Percentiles rank a stretch among this genome's conserved stretches.
These are phyloP conservation scores for Erodium texanum DNA, from an alignment of 441 rosid genomes.

Conservation along the genomic window DNA sequence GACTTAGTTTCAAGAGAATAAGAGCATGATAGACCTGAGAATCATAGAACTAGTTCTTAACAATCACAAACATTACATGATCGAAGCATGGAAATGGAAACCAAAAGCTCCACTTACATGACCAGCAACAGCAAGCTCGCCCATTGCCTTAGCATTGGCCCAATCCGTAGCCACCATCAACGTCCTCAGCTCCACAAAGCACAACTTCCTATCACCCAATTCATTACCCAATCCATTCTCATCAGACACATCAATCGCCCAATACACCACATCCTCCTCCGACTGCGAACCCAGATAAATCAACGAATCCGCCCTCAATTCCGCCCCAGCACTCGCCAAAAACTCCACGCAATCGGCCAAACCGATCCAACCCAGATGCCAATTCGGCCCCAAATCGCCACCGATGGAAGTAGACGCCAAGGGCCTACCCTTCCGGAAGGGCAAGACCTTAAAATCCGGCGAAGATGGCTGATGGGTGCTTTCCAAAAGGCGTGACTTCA, in stretches of 20 bases:
- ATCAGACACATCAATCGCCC: constrained; percentile 66
- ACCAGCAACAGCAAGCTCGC: constrained; percentile 89
- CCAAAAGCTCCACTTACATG: constrained; percentile 45
- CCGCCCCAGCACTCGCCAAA: constrained; percentile 22
- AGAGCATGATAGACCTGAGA: background rate
- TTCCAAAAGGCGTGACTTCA: constrained; percentile 47
- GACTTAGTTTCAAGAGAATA: background rate
- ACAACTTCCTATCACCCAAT: constrained; percentile 32
- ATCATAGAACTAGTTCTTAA: background rate
- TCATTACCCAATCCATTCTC: constrained; percentile 36
- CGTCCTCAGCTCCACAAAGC: constrained; percentile 81
- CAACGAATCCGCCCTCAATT: constrained; percentile 42
- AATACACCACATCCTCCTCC: constrained; percentile 56
- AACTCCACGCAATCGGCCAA: constrained; percentile 47
- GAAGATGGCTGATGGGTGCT: constrained; percentile 31
- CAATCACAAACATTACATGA: background rate
- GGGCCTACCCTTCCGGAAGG: constrained; percentile 74
- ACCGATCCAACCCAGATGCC: constrained; percentile 75
- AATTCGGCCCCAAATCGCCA: constrained; percentile 29
- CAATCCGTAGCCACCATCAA: constrained; percentile 94
- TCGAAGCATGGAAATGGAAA: background rate
- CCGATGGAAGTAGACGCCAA: constrained; percentile 41
- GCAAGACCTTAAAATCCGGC: constrained; percentile 60
- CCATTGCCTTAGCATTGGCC: constrained; percentile 58
- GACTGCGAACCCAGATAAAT: constrained; percentile 68